phyloP scores from a whole-genome alignment of 257 asterid genomes.

The Nicotiana tomentosiformis region DNA sequence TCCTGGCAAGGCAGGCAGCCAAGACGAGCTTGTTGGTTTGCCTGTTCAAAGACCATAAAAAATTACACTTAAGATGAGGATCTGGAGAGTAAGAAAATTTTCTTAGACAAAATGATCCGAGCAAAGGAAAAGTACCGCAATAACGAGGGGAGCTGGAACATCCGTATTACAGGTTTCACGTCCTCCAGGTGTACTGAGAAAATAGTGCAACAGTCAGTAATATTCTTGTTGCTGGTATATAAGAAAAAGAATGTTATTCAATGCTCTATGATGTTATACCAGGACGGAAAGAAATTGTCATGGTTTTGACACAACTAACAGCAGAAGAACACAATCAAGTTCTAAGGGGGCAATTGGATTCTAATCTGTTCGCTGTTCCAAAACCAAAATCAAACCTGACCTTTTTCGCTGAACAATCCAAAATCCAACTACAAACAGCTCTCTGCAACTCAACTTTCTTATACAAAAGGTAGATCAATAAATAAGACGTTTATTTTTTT shows the following conservation, averaged over 20 bases:
- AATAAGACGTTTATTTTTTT: background rate
- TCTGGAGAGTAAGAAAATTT: background rate
- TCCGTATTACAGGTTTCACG: background rate
- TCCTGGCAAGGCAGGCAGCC: background rate
- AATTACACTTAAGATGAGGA: background rate
- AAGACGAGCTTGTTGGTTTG: background rate
- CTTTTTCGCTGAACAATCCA: background rate
- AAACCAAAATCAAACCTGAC: background rate
- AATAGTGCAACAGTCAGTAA: background rate
- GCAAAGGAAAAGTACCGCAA: conserved; percentile 3
- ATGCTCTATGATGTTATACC: background rate
- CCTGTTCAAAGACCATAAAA: conserved; percentile 4
- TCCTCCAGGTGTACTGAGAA: conserved; percentile 7
- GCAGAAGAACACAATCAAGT: background rate
- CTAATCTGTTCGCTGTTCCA: background rate
- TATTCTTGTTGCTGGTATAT: background rate
- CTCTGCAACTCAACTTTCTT: background rate
- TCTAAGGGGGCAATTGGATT: background rate
- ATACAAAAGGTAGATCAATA: background rate
- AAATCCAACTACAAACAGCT: background rate
- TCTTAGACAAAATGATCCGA: background rate
- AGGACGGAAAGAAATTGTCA: background rate
- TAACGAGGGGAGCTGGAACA: conserved; percentile 1
- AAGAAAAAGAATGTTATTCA: background rate
- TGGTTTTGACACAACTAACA: background rate